Percentiles rank a stretch among this genome's conserved stretches.
Conservation (phyloP, 257 asterid species). For the Cynanchum wilfordii region DNA sequence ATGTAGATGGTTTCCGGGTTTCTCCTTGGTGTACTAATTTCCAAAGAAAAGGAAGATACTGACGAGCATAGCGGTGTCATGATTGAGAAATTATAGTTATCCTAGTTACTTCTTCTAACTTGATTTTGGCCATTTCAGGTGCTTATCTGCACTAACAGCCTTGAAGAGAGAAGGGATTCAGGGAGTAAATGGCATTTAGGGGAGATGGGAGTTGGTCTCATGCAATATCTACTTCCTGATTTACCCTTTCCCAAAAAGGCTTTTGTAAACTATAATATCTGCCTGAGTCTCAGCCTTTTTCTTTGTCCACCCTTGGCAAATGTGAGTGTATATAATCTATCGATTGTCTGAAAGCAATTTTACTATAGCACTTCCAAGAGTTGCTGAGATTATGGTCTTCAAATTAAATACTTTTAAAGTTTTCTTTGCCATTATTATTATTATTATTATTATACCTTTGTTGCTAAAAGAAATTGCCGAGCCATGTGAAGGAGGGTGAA, state of each 20-base stretch:
- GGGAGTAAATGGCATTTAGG: constrained; percentile 18
- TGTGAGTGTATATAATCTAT: constrained; percentile 51
- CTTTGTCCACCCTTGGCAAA: constrained; percentile 21
- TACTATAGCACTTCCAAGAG: constrained; percentile 31
- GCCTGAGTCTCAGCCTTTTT: constrained; percentile 18
- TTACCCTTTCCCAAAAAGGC: constrained; percentile 19
- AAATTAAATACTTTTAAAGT: neutral
- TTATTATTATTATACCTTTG: neutral
- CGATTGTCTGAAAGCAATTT: constrained; percentile 37
- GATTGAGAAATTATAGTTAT: constrained; percentile 26
- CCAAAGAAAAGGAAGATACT: constrained; percentile 25
- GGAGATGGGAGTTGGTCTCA: neutral
- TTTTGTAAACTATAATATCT: constrained; percentile 23
- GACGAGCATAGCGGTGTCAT: constrained; percentile 23
- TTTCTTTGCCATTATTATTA: neutral
- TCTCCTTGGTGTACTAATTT: constrained; percentile 26
- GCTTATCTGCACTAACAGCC: constrained; percentile 34
- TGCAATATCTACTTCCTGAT: constrained; percentile 10
- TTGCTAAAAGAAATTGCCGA: neutral
- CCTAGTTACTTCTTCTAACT: constrained; percentile 29
- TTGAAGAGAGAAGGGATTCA: constrained; percentile 15
- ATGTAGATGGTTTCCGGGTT: constrained; percentile 18
- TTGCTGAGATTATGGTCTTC: constrained; percentile 22
- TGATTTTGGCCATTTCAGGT: constrained; percentile 37
- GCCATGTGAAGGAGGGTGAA: no score